Base-by-base conservation (phyloP, 805 yeast genomes). In the Schizosaccharomyces japonicus region DNA sequence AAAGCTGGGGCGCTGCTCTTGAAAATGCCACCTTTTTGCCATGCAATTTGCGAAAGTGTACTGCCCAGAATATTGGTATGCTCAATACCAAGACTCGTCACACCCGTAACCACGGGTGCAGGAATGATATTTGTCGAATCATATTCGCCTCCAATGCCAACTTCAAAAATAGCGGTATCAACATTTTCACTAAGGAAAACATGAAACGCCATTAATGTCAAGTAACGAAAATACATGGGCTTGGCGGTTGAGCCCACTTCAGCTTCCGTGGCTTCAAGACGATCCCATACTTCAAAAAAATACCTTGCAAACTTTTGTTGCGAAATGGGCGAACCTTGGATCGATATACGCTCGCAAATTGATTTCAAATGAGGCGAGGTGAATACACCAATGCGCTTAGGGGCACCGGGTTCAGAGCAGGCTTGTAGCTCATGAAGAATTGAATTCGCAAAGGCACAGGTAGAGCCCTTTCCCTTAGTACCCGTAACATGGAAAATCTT, bases 381-480 rank as follows among this genome's bases (percentile, higher is more conserved):
- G 59, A 81, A 90, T n/a, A 90, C 68, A 0, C 98, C 99, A 47
- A 85, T 71, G 60, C 81, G 82, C 17, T 62, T 48, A 21, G 36
- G 49, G 27, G 32, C 32, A 25, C n/a, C 11, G 23, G 36, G 32
- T 13, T 26, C 39, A 2, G 27, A 31, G 29, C 49, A 15, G 50
- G 60, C 52, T 26, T 62, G 64, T 56, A 82, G 82, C 57, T 82
- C 82, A 5, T 62, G 57, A 51, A 92, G 61, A 34, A 92, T 82
- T 2, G 90, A 75, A 56, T 81, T 80, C 2, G 84, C 73, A 58
- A 90, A 90, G 0, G 98, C 95, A 62, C 95, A 87, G 0, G 96
- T 87, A 0, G 95, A 84, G 1, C 99, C 99, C 63, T 90, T 90
- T 11, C 99, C 99, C 60, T 90, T 90, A 1, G 99, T 90, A 19